These are phyloP conservation scores for Metarhizium robertsii DNA, from an alignment of 2,329 filamentous ascomycete species.

Conservation along the genomic window DNA sequence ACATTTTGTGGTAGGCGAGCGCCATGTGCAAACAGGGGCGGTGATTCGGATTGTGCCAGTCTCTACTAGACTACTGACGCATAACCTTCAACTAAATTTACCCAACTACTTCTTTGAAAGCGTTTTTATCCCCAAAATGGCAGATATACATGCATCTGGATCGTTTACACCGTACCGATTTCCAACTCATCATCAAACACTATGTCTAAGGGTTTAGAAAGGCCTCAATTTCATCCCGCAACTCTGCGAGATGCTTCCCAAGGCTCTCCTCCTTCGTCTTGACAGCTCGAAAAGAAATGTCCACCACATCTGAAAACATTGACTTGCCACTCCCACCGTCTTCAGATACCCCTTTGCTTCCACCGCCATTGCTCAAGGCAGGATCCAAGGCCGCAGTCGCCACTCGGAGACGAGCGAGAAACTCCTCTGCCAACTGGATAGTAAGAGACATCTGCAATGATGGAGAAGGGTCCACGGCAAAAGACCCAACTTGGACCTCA, in stretches of 20 bases:
- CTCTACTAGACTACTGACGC: too few species aligned
- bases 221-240: slow-evolving; percentile 24
- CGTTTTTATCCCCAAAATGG: too few species aligned
- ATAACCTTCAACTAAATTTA: too few species aligned
- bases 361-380: slow-evolving; percentile 8
- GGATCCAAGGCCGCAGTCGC: slow-evolving; percentile 21
- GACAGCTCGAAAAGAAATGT: slow-evolving; percentile 20
- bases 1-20: too few species aligned
- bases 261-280: slow-evolving; percentile 25
- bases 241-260: slow-evolving; percentile 20
- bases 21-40: too few species aligned
- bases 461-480: slow-evolving; percentile 28
- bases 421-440: slow-evolving; percentile 32
- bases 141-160: too few species aligned
- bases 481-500: slow-evolving; percentile 30
- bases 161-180: background rate
- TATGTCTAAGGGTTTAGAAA: slow-evolving; percentile 14
- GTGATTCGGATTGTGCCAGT: too few species aligned
- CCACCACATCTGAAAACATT: slow-evolving; percentile 23
- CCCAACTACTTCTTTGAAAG: too few species aligned
- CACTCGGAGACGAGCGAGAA: slow-evolving; percentile 24
- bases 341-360: slow-evolving; percentile 1
- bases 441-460: slow-evolving; percentile 33
- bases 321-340: slow-evolving; percentile 14
- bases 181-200: background rate